A percentile compares a stretch with the other conserved stretches of the same genome.
phyloP scores from a whole-genome alignment of 1,284 basidiomycete genomes.

The Fereydounia khargensis region DNA sequence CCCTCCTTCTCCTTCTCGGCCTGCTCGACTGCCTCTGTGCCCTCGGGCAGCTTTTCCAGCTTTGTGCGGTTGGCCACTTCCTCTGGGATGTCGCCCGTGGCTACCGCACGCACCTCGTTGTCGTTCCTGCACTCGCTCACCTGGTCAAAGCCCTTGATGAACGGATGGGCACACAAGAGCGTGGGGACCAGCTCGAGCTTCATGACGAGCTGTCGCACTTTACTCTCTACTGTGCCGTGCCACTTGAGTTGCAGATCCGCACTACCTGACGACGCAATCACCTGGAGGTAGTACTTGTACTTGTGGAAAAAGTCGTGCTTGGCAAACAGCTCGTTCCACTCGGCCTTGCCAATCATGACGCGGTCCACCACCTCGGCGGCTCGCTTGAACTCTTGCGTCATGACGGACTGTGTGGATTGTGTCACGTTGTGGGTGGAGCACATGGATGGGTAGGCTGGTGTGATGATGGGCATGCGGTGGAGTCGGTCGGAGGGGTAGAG shows the following conservation, averaged over 20 bases:
- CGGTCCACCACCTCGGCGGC: slow-evolving; percentile 90
- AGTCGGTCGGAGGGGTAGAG: slow-evolving; percentile 87
- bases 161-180: slow-evolving; percentile 88
- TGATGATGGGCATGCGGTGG: slow-evolving; percentile 99
- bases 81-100: slow-evolving; percentile 48
- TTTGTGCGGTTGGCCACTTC: slow-evolving; percentile 51
- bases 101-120: slow-evolving; percentile 61
- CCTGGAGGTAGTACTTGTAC: slow-evolving; percentile 97
- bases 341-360: slow-evolving; percentile 78
- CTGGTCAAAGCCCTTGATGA: slow-evolving; percentile 89
- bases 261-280: slow-evolving; percentile 80
- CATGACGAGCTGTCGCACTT: slow-evolving; percentile 91
- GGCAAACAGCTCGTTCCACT: slow-evolving; percentile 76
- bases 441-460: slow-evolving; percentile 99
- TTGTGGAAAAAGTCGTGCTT: slow-evolving; percentile 96
- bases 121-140: slow-evolving; percentile 77
- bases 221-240: slow-evolving; percentile 96
- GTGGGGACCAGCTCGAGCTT: slow-evolving; percentile 94
- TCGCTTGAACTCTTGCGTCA: slow-evolving; percentile 92
- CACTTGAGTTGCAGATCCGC: slow-evolving; percentile 89
- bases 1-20: slow-evolving; percentile 37
- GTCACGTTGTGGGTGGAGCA: slow-evolving; percentile 98
- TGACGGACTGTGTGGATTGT: slow-evolving; percentile 89
- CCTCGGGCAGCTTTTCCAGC: slow-evolving; percentile 40
- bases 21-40: slow-evolving; percentile 28